These are phyloP conservation scores for Solanum hybrid DNA, from an alignment of 305 asterid species.

Conservation along the genomic window DNA sequence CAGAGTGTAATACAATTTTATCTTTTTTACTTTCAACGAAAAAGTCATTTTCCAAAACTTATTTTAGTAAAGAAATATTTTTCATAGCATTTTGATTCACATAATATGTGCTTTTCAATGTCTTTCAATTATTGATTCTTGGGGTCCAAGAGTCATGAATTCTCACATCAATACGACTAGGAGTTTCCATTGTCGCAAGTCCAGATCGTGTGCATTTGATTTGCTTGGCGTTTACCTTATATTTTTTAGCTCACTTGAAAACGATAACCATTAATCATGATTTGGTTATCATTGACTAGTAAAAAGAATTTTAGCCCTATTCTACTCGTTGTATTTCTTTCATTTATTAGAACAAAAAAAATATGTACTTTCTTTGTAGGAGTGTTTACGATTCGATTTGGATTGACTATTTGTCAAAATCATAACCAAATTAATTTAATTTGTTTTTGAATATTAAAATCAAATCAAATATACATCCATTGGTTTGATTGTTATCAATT, in stretches of 20 bases:
- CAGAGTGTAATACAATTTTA: background rate
- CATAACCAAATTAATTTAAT: background rate
- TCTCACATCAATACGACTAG: background rate
- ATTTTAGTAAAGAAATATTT: background rate
- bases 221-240: background rate
- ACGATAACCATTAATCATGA: background rate
- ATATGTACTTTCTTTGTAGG: background rate
- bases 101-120: background rate
- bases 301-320: background rate
- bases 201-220: background rate
- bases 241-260: background rate
- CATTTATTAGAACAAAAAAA: no score
- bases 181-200: background rate
- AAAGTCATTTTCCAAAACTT: background rate
- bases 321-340: background rate
- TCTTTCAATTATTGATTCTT: background rate
- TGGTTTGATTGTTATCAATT: background rate
- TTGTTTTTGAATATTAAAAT: no score
- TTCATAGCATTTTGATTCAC: background rate
- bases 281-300: background rate
- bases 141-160: background rate
- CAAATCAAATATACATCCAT: no score
- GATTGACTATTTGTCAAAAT: no score
- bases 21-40: background rate
- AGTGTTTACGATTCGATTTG: no score